Evolutionary conservation across 208 protist species (phyloP).

Genomic region (Jaenimonas drosophilae): DNA sequence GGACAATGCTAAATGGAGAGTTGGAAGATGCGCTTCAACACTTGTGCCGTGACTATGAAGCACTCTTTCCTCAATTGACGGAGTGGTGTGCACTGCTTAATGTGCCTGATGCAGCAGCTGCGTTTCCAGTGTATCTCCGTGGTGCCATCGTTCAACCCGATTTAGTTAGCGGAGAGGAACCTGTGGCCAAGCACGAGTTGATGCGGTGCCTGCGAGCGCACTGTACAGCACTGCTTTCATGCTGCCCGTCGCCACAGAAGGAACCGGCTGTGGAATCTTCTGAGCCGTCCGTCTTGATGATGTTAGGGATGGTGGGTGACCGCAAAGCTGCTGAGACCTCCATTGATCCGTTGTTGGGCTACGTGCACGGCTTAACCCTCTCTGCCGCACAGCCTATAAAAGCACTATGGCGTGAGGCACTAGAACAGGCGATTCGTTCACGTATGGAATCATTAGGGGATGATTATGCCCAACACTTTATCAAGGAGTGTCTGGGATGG

Average conservation of each 20-base stretch:
- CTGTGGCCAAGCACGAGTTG: constrained; percentile 27
- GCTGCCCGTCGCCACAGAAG: constrained; percentile 6
- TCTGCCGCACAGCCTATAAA: constrained; percentile 43
- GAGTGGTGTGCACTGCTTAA: constrained; percentile 40
- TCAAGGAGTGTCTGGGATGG: constrained; percentile 51
- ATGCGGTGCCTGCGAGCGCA: constrained; percentile 38
- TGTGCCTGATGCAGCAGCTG: constrained; percentile 10
- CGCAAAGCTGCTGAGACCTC: background rate
- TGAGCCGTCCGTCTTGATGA: too few relatives aligned
- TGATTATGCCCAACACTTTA: constrained; percentile 40
- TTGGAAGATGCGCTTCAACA: too few relatives aligned
- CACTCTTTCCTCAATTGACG: constrained; percentile 17
- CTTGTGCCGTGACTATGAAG: constrained; percentile 20
- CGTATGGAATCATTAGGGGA: constrained; percentile 44
- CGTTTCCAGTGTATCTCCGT: constrained; percentile 40
- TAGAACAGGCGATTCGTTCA: constrained; percentile 37
- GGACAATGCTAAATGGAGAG: too few relatives aligned
- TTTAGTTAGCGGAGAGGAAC: constrained; percentile 47
- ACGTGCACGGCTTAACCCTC: constrained; percentile 56
- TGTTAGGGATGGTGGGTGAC: too few relatives aligned
- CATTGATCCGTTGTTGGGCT: constrained; percentile 28
- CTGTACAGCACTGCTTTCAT: constrained; percentile 8
- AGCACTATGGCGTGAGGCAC: constrained; percentile 38
- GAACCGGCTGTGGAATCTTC: too few relatives aligned
- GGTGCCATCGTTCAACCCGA: constrained; percentile 52